These are phyloP conservation scores for Cladosporium sp. DNA, from an alignment of 2,329 filamentous ascomycete genomes.

Conservation along the genomic window DNA sequence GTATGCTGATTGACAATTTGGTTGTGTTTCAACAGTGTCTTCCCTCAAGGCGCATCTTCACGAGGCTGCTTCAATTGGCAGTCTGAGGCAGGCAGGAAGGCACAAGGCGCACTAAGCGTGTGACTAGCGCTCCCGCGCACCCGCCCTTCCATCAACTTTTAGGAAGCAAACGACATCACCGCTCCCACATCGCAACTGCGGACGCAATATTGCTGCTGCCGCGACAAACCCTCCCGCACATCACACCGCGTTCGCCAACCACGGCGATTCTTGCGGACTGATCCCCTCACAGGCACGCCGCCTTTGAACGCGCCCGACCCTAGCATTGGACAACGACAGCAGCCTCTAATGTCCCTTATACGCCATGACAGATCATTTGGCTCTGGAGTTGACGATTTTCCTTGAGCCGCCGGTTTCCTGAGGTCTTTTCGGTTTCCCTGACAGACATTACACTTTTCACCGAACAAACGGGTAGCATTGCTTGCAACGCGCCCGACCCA, in stretches of 20 bases:
- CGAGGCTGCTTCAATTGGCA: background rate
- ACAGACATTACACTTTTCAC: constrained; percentile 22
- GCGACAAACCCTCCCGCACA: background rate
- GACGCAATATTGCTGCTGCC: constrained; percentile 11
- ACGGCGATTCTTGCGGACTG: background rate
- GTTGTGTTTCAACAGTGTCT: background rate
- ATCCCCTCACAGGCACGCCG: constrained; percentile 4
- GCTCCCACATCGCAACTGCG: constrained; percentile 8
- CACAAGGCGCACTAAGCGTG: background rate
- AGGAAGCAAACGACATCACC: constrained; percentile 9
- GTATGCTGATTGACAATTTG: background rate
- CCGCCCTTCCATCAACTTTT: constrained; percentile 4
- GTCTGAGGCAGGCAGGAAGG: background rate
- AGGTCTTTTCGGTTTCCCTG: constrained; percentile 27
- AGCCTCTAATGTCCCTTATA: constrained; percentile 40
- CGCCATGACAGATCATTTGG: constrained; percentile 48
- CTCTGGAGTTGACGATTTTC: constrained; percentile 44
- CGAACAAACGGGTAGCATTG: constrained; percentile 25
- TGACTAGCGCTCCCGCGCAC: background rate
- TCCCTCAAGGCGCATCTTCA: background rate
- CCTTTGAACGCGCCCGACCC: background rate
- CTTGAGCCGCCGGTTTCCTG: constrained; percentile 48
- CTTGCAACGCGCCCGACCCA: constrained; percentile 28
- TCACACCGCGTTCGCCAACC: background rate
- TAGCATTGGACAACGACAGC: constrained; percentile 6